Evolutionary conservation across 2,329 filamentous ascomycete genomes (phyloP).

Genomic region (Cryphonectria parasitica): DNA sequence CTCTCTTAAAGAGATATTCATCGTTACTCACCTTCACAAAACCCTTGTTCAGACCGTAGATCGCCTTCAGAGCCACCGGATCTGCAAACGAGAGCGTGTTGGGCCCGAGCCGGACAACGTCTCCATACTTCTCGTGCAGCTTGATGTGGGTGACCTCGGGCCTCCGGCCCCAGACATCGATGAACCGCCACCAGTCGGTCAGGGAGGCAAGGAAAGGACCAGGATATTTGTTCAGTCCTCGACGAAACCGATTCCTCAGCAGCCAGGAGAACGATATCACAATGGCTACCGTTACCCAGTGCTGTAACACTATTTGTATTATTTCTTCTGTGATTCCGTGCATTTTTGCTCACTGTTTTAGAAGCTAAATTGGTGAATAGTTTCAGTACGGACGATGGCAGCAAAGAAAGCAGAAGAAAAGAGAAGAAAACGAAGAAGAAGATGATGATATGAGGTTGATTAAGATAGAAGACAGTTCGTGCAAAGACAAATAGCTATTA

Average conservation of each 20-base stretch:
- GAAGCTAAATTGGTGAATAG: not conserved
- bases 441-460: no score
- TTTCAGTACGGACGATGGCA: not conserved
- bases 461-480: not conserved
- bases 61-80: conserved; percentile 26
- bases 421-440: no score
- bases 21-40: conserved; percentile 69
- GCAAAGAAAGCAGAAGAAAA: not conserved
- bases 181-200: conserved; percentile 76
- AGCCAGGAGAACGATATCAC: conserved; percentile 46
- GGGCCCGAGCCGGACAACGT: conserved; percentile 44
- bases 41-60: conserved; percentile 79
- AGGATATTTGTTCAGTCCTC: conserved; percentile 71
- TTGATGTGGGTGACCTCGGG: conserved; percentile 70
- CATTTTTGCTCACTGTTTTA: conserved; percentile 8
- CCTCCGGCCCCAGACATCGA: conserved; percentile 66
- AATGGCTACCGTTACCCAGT: conserved; percentile 48
- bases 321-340: conserved; percentile 40
- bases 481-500: not conserved
- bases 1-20: conserved; percentile 42
- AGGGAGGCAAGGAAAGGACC: conserved; percentile 70
- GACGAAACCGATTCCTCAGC: conserved; percentile 52
- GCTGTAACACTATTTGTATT: conserved; percentile 41
- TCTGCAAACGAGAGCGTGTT: conserved; percentile 44
- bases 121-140: conserved; percentile 49